These are phyloP conservation scores for Pleodorina starrii DNA, from an alignment of 139 green algal genomes.

Conservation along the genomic window DNA sequence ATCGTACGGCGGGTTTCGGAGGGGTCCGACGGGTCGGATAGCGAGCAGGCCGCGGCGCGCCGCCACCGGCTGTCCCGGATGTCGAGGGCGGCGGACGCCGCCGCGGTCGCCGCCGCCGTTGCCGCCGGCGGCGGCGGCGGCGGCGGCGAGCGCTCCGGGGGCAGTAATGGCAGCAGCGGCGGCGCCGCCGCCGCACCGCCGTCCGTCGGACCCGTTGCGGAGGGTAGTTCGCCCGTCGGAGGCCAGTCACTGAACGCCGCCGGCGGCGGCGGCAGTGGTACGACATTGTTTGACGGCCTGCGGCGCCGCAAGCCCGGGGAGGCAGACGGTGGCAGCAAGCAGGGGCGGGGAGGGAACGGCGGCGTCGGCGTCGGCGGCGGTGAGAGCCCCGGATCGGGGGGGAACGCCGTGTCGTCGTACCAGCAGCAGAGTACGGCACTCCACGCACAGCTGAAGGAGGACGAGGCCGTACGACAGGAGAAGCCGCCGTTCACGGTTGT, in stretches of 20 bases:
- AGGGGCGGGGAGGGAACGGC: not conserved
- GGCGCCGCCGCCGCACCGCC: not conserved
- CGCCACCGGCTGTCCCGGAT: constrained; percentile 19
- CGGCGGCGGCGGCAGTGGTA: too few species aligned
- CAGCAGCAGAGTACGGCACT: not conserved
- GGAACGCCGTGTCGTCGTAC: too few species aligned
- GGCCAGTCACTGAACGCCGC: too few species aligned
- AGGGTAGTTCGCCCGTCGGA: not conserved
- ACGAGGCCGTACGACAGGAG: constrained; percentile 14
- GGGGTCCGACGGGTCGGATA: not conserved
- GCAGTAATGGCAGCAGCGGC: not conserved
- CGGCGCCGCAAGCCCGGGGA: not conserved
- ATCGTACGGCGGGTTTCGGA: not conserved
- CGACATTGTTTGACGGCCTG: not conserved
- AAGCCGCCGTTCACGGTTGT: constrained; percentile 38
- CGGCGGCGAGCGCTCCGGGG: not conserved
- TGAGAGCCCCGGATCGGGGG: too few species aligned
- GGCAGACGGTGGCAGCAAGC: too few species aligned
- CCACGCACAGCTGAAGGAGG: constrained; percentile 1
- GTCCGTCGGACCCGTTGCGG: not conserved
- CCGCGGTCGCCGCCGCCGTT: not conserved
- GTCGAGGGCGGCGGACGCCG: not conserved
- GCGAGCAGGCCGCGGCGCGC: not conserved
- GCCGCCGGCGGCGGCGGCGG: not conserved
- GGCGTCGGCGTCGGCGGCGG: not conserved